Percentiles rank a stretch among this genome's conserved stretches.
Conservation (phyloP, 495 filamentous ascomycete genomes). For the Trichoderma erinaceum region DNA sequence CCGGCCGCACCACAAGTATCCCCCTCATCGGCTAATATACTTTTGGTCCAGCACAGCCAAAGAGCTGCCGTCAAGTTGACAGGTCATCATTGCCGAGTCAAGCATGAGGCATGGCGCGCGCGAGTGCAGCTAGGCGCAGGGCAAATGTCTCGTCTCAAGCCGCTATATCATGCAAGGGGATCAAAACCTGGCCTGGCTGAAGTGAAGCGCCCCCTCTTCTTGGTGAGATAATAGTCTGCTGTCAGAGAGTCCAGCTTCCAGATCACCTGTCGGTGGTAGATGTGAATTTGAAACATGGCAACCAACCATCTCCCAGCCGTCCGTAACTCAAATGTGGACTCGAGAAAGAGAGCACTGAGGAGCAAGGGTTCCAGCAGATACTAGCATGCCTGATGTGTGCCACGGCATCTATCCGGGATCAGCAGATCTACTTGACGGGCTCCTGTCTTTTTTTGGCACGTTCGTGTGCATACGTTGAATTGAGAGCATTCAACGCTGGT, state of each 20-base stretch:
- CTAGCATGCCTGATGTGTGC: neutral
- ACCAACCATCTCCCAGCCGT: neutral
- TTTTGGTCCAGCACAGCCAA: neutral
- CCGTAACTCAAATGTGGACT: neutral
- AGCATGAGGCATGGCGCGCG: no score
- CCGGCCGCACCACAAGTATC: neutral
- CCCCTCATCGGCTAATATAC: slow-evolving; percentile 1
- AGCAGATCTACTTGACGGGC: neutral
- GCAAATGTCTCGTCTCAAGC: neutral
- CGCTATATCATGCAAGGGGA: neutral
- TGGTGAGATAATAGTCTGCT: neutral
- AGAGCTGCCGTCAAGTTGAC: neutral
- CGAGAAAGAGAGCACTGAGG: neutral
- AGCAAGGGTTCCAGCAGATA: neutral
- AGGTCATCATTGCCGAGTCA: slow-evolving; percentile 1
- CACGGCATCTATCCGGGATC: neutral
- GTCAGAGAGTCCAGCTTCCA: neutral
- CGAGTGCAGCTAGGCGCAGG: neutral
- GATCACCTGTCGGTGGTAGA: neutral
- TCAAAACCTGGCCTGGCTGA: neutral
- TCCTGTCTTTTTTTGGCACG: neutral
- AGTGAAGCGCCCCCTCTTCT: neutral
- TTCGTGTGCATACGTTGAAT: neutral
- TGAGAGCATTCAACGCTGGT: no score
- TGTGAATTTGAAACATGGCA: neutral